Percentiles rank a stretch among this genome's conserved stretches.
These are phyloP conservation scores for Rhinocladiella similis DNA, from an alignment of 2,329 filamentous ascomycete species.

Conservation along the genomic window DNA sequence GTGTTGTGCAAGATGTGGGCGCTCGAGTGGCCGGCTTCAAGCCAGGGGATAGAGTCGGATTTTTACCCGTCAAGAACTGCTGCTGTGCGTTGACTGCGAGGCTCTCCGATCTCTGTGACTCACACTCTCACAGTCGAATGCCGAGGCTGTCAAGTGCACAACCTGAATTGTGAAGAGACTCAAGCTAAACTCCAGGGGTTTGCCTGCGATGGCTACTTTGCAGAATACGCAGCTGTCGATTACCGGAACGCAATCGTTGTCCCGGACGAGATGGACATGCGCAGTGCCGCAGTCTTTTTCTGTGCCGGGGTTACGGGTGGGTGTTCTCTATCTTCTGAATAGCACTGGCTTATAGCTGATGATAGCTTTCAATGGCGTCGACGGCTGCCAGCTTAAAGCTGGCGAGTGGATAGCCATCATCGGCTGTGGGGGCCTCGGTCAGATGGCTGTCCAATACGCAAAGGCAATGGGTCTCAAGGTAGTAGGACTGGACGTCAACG, in stretches of 20 bases:
- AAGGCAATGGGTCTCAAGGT: constrained; percentile 31
- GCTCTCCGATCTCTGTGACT: too few species aligned
- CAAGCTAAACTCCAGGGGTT: constrained; percentile 47
- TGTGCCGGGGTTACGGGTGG: constrained; percentile 55
- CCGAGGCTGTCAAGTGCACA: constrained; percentile 37
- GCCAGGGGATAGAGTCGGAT: constrained; percentile 47
- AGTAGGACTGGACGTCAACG: constrained; percentile 36
- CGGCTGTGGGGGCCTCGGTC: constrained; percentile 31
- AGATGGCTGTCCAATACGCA: constrained; percentile 32
- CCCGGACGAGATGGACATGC: constrained; percentile 37
- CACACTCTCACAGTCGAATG: constrained; percentile 40
- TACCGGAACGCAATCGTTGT: constrained; percentile 47
- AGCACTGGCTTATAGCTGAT: too few species aligned
- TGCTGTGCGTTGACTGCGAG: constrained; percentile 37
- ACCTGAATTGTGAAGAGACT: constrained; percentile 35
- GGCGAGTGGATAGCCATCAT: constrained; percentile 24
- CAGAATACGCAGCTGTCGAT: constrained; percentile 50
- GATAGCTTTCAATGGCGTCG: constrained; percentile 11
- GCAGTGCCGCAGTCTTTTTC: constrained; percentile 45
- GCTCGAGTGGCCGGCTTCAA: constrained; percentile 42
- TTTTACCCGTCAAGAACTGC: constrained; percentile 47
- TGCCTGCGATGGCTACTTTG: constrained; percentile 46
- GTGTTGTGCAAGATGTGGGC: constrained; percentile 41
- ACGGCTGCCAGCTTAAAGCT: constrained; percentile 15
- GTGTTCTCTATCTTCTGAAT: too few species aligned